Base-by-base conservation (phyloP, 2,329 filamentous ascomycete genomes). In the Arthrobotrys conoides region DNA sequence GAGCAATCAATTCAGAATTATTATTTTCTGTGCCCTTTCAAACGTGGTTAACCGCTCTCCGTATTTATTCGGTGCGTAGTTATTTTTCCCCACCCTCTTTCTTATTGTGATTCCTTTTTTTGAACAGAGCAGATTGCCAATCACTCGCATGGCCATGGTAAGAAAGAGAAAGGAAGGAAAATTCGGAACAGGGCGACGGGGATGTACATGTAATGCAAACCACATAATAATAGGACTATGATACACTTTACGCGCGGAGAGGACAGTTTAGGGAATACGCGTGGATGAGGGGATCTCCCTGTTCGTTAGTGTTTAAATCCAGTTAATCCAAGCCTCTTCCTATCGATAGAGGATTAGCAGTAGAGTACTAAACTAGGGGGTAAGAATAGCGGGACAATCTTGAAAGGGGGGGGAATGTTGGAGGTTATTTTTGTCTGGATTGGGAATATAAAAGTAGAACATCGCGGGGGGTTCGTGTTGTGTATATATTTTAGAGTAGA, bases 131-230 rank as follows among this genome's bases (percentile, higher is more conserved):
- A 41, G n/a, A n/a, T 46, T 46, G 44, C 44, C 44, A 46, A 46
- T 46, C 41, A 16, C 41, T 44, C n/a, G 41, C 3, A 18, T n/a
- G n/a, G n/a, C 3, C 27, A 30, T 30, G 27, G 27, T 6, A 30
- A 30, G 27, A 30, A 30, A 30, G 27, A 30, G 27, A n/a, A n/a
- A n/a, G 44, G n/a, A 3, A n/a, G 12, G 9, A 16, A 44, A 44
- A 24, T 73, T n/a, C 70, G 70, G 70, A 73, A 72, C 18, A 49
- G 49, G 61, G 48, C 38, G 69, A 49, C n/a, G 41, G 41, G 49
- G 46, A 59, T 41, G 38, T 41, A 41, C 14, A 12, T 41, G 38
- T 16, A 14, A 38, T 38, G 8, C 9, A 38, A 14, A 5, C 2
- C 10, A 41, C 38, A 41, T 4, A n/a, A 41, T 36, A 36, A 57